These are phyloP conservation scores for Fusarium sp. DNA, from an alignment of 2,329 filamentous ascomycete species.

Conservation along the genomic window DNA sequence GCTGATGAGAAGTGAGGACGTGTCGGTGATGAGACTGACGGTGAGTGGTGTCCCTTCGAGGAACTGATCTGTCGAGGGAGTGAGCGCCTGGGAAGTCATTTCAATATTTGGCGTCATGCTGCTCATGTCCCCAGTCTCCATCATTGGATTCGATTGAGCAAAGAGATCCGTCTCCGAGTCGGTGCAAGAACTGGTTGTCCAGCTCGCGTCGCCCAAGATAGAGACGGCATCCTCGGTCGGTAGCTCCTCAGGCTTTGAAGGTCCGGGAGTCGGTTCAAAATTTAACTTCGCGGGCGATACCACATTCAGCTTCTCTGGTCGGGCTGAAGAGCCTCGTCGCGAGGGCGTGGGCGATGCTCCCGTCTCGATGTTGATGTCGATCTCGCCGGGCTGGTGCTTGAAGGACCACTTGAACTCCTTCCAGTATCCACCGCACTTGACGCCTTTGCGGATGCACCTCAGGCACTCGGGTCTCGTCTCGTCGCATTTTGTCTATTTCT, in stretches of 20 bases:
- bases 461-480: conserved; percentile 50
- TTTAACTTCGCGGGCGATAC: neutral
- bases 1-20: conserved; percentile 54
- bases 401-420: conserved; percentile 59
- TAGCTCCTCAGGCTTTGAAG: conserved; percentile 19
- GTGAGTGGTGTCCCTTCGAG: conserved; percentile 32
- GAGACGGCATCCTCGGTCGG: conserved; percentile 17
- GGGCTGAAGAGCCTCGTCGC: conserved; percentile 19
- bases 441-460: conserved; percentile 48
- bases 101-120: conserved; percentile 20
- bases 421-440: conserved; percentile 50
- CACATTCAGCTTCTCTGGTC: conserved; percentile 14
- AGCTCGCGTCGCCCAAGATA: conserved; percentile 27
- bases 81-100: conserved; percentile 15
- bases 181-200: conserved; percentile 35
- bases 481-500: conserved; percentile 50
- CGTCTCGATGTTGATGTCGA: conserved; percentile 26
- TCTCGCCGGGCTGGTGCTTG: conserved; percentile 55
- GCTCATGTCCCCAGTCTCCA: conserved; percentile 1
- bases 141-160: conserved; percentile 18
- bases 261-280: neutral
- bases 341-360: conserved; percentile 26
- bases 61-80: conserved; percentile 30
- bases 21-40: conserved; percentile 48
- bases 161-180: conserved; percentile 35